phyloP scores from a whole-genome alignment of 2,329 filamentous ascomycete genomes.

The Purpureocillium lavendulum region DNA sequence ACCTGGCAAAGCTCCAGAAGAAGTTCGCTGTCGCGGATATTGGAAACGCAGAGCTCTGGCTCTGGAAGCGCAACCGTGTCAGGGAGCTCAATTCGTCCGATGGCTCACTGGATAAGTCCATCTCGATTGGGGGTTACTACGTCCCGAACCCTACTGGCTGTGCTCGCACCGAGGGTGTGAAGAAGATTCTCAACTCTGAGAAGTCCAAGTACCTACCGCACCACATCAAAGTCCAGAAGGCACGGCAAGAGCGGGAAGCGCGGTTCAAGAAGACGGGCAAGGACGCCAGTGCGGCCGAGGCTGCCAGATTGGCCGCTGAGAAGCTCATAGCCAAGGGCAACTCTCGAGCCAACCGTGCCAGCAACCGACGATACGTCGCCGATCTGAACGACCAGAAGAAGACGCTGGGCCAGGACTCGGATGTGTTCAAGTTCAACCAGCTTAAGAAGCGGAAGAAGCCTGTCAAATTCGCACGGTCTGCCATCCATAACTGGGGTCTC shows the following conservation, averaged over 20 bases:
- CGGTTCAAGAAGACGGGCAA: conserved; percentile 57
- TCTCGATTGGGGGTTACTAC: conserved; percentile 59
- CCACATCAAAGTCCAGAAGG: conserved; percentile 91
- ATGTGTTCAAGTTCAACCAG: conserved; percentile 95
- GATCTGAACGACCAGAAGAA: conserved; percentile 95
- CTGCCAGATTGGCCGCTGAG: conserved; percentile 65
- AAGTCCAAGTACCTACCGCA: conserved; percentile 98
- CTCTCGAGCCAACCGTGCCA: conserved; percentile 87
- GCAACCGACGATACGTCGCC: conserved; percentile 88
- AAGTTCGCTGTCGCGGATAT: conserved; percentile 36
- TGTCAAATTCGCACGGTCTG: conserved; percentile 93
- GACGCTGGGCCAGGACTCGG: conserved; percentile 72
- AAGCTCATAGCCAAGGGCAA: conserved; percentile 80
- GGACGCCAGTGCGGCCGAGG: conserved; percentile 57
- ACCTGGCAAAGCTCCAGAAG: conserved; percentile 38
- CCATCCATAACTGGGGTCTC: conserved; percentile 97
- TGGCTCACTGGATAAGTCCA: conserved; percentile 19
- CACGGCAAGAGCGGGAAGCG: conserved; percentile 85
- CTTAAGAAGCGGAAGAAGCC: conserved; percentile 99
- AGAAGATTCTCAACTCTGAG: conserved; percentile 93
- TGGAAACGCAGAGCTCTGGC: conserved; percentile 44
- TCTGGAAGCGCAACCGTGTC: conserved; percentile 49
- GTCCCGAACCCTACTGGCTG: conserved; percentile 78
- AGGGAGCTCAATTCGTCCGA: conserved; percentile 42
- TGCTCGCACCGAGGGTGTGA: conserved; percentile 85